A percentile compares a stretch with the other conserved stretches of the same genome.
These are phyloP conservation scores for Talaromyces trachyspermus DNA, from an alignment of 495 filamentous ascomycete species.

Conservation along the genomic window DNA sequence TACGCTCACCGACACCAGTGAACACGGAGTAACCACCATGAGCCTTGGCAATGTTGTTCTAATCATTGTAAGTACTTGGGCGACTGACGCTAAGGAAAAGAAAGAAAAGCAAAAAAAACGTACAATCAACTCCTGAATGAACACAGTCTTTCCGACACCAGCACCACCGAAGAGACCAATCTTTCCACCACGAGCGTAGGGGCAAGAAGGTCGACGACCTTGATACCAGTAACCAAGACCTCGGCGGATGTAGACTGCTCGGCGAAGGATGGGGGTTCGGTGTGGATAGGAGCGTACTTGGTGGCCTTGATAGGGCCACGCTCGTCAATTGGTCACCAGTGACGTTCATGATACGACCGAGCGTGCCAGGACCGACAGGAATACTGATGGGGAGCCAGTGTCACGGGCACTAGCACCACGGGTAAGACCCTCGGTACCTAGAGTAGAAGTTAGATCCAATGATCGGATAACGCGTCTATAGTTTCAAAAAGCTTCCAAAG, in stretches of 20 bases:
- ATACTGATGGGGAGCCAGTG: conserved; percentile 92
- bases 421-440: conserved; percentile 97
- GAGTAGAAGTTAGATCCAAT: conserved; percentile 25
- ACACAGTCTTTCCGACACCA: conserved; percentile 99
- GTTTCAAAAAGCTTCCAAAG: neutral
- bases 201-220: conserved; percentile 97
- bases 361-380: conserved; percentile 88
- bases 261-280: conserved; percentile 80
- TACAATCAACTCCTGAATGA: conserved; percentile 99
- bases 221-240: conserved; percentile 98
- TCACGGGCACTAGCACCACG: conserved; percentile 79
- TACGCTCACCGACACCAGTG: conserved; percentile 99
- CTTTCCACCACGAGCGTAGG: conserved; percentile 99
- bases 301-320: conserved; percentile 92
- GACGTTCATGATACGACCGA: conserved; percentile 99
- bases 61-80: conserved; percentile 12
- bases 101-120: conserved; percentile 18
- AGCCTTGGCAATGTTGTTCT: conserved; percentile 99
- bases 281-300: conserved; percentile 85
- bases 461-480: conserved; percentile 9
- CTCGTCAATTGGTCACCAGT: conserved; percentile 99
- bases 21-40: conserved; percentile 99
- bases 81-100: neutral
- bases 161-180: conserved; percentile 99
- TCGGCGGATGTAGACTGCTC: conserved; percentile 95